These are phyloP conservation scores for Calocera viscosa DNA, from an alignment of 768 basidiomycete genomes.

Conservation along the genomic window DNA sequence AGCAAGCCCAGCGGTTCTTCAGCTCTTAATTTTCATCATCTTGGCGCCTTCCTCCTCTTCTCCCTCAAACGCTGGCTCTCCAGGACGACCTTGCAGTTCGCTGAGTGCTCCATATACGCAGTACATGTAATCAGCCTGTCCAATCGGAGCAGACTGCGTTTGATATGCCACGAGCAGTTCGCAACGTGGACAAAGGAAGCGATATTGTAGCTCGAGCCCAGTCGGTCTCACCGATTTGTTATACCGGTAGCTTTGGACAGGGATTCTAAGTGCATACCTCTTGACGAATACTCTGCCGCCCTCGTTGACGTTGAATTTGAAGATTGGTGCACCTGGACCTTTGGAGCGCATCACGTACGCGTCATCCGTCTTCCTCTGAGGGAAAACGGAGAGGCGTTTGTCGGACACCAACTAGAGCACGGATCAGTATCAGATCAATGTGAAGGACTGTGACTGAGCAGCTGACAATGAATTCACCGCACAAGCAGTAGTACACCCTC, in stretches of 20 bases:
- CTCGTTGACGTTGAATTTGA: conserved; percentile 5
- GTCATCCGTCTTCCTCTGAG: neutral
- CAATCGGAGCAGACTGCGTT: neutral
- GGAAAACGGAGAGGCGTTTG: neutral
- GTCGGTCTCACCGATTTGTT: neutral
- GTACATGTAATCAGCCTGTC: neutral
- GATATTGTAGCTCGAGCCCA: neutral
- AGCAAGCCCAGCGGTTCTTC: neutral
- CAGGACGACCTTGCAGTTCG: neutral
- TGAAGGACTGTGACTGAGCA: neutral
- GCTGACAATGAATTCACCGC: conserved; percentile 2
- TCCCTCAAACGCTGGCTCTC: neutral
- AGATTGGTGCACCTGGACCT: neutral
- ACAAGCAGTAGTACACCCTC: conserved; percentile 4
- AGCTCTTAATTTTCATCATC: neutral
- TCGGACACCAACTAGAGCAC: neutral
- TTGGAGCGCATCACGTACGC: neutral
- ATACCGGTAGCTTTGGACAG: neutral
- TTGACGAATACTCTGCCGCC: neutral
- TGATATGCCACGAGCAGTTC: neutral
- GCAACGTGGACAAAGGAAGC: neutral
- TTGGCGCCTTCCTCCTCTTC: neutral
- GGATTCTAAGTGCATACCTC: too few relatives aligned
- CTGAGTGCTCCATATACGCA: neutral
- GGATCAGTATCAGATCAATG: neutral